phyloP scores from a whole-genome alignment of 257 asterid species.

The Nicotiana attenuata region DNA sequence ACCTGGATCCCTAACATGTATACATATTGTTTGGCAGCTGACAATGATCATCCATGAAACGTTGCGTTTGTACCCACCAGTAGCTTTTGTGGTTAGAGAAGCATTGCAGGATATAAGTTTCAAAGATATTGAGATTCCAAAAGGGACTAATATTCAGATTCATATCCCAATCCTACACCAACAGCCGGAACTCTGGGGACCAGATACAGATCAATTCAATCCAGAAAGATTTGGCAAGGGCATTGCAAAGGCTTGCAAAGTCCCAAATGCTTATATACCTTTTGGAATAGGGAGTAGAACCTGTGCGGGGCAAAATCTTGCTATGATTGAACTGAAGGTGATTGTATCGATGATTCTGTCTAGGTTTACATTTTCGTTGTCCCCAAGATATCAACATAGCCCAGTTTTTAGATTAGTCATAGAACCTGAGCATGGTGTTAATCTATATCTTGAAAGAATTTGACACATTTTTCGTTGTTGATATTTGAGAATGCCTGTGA shows the following conservation, averaged over 20 bases:
- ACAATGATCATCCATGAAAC: slow-evolving; percentile 64
- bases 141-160: slow-evolving; percentile 53
- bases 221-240: slow-evolving; percentile 68
- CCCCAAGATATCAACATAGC: slow-evolving; percentile 49
- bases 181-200: slow-evolving; percentile 47
- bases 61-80: slow-evolving; percentile 66
- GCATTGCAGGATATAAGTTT: slow-evolving; percentile 51
- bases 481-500: neutral
- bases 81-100: slow-evolving; percentile 54
- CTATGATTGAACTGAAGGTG: slow-evolving; percentile 70
- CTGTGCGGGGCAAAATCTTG: slow-evolving; percentile 65
- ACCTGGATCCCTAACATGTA: neutral
- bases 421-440: slow-evolving; percentile 55
- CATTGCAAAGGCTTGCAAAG: slow-evolving; percentile 49
- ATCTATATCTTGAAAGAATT: slow-evolving; percentile 33
- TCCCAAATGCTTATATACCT: slow-evolving; percentile 68
- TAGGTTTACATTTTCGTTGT: slow-evolving; percentile 47
- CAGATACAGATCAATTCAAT: slow-evolving; percentile 40
- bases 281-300: slow-evolving; percentile 58
- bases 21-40: slow-evolving; percentile 35
- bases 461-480: slow-evolving; percentile 5
- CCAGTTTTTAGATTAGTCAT: slow-evolving; percentile 48
- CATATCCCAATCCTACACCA: slow-evolving; percentile 51
- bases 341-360: slow-evolving; percentile 50
- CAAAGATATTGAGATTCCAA: slow-evolving; percentile 44